phyloP scores from a whole-genome alignment of 2,329 filamentous ascomycete species.

The Botrytis squamosa region DNA sequence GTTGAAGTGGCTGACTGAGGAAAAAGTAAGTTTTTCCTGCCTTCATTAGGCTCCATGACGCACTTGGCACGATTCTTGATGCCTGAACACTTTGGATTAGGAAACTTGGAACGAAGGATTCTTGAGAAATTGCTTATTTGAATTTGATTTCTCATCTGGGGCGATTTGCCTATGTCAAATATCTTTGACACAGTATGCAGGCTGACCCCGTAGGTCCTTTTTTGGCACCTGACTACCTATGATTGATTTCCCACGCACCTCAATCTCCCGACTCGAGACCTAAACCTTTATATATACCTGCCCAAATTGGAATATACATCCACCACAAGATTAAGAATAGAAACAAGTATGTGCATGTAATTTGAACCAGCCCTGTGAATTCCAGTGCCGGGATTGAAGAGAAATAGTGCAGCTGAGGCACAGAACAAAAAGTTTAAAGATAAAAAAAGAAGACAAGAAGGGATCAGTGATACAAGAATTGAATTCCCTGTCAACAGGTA shows the following conservation, averaged over 20 bases:
- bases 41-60: conserved; percentile 5
- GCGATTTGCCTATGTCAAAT: not conserved
- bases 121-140: conserved; percentile 17
- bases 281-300: conserved; percentile 16
- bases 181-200: conserved; percentile 6
- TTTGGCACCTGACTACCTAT: not conserved
- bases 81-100: conserved; percentile 2
- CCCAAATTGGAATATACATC: conserved; percentile 7
- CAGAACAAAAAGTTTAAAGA: not conserved
- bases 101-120: conserved; percentile 5
- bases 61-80: conserved; percentile 11
- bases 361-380: conserved; percentile 4
- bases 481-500: conserved; percentile 10
- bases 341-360: conserved; percentile 16
- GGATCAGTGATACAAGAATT: conserved; percentile 19
- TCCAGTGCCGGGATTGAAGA: conserved; percentile 5
- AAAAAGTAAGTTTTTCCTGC: conserved; percentile 6
- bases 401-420: not conserved
- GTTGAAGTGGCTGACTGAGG: conserved; percentile 20
- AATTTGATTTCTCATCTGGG: conserved; percentile 13
- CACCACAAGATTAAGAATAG: conserved; percentile 16
- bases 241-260: not conserved
- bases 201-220: not conserved
- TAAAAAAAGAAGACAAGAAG: not conserved
- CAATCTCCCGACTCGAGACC: conserved; percentile 2